Evolutionary conservation across 2,329 filamentous ascomycete genomes (phyloP), one percentile per base, ranked within the genome.

Genomic region (Meredithiella fracta): DNA sequence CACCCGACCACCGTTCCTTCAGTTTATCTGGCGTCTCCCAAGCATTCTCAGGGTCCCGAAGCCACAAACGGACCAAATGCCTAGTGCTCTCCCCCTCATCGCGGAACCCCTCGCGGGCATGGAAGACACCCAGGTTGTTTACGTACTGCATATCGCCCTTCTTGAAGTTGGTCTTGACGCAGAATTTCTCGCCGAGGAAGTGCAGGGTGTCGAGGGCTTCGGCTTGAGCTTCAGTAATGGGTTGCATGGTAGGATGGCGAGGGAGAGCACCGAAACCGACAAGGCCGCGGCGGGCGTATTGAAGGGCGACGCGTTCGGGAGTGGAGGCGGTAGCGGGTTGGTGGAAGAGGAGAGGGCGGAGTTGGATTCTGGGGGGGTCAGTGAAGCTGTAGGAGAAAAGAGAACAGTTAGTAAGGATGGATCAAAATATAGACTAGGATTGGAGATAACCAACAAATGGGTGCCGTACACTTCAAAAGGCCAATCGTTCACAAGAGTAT

Each of bases 241-340:
- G 72, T 11, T 80, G 79, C 52, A 84, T 77, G 20, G 72, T 63
- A 1, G 68, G 57, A 6, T 70, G 74, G 50, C 79, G 70, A 2
- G 78, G 77, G 1, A 57, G 51, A n/a, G 54, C 54, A 1, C 42
- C 55, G 20, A 51, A 47, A 47, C 59, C 59, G 26, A 57, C 58
- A 47, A 60, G 59, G n/a, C 58, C 51, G 52, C 57, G 54, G 40
- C 59, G 59, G 22, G 57, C 56, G 53, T 82, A 83, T 59, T 83
- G 78, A 29, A 83, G 72, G 5, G 78, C 65, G 1, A 83, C 64
- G 1, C 77, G 71, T 61, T 82, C 74, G 0, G 77, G 75, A 0
- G 64, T 62, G 1, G 63, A 51, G 17, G 50, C 34, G 20, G 51
- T 59, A n/a, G 42, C 53, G 15, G 51, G 51, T 25, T 60, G 51